Base-by-base conservation (phyloP, 1,139 yeast genomes). In the Meyerozyma athensensis region DNA sequence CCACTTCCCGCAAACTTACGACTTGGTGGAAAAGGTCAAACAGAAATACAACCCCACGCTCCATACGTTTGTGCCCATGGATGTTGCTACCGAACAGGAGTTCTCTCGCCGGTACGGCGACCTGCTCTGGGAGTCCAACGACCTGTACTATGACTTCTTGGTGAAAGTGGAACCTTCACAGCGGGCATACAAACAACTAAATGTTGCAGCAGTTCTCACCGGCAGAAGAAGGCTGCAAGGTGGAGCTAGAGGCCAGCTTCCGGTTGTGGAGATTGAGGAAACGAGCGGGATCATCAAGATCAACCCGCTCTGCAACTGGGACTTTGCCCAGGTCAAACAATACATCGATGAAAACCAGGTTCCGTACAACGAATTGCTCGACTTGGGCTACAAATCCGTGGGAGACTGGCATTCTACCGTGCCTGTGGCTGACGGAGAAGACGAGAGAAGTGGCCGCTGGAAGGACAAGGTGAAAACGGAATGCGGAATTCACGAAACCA, bases 371-470 rank as follows among this genome's bases (percentile, higher is more conserved):
- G 87, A 76, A 43, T 67, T 92, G 33, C 66, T 92, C 36, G 94
- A 89, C 58, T 68, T 79, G 42, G 97, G 97, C 0, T 92, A 90
- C 61, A 81, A 89, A 52, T 85, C 96, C 0, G 76, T 92, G 16
- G 98, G 98, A 1, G 98, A 92, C 61, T 92, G 92, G 79, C 98
- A 92, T 60, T 86, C 96, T 1, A 92, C 98, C 0, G 79, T 65
- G 30, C 97, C 97, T 1, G 95, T 87, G 8, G 77, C 68, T 8
- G 96, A 85, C 35, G 96, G 94, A 4, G 97, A 87, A 54, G 97
- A 90, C 56, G 98, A 92, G 58, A 76, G 98, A 48, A 79, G 95
- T 21, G 98, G 98, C 1, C 76, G 98, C 52, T 92, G 98, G 98
- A 84, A 85, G 68, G 97, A 97, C 2, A 77, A 83, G 58, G 74